Evolutionary conservation across 2,329 filamentous ascomycete species (phyloP).

Genomic region (Monilinia laxa): DNA sequence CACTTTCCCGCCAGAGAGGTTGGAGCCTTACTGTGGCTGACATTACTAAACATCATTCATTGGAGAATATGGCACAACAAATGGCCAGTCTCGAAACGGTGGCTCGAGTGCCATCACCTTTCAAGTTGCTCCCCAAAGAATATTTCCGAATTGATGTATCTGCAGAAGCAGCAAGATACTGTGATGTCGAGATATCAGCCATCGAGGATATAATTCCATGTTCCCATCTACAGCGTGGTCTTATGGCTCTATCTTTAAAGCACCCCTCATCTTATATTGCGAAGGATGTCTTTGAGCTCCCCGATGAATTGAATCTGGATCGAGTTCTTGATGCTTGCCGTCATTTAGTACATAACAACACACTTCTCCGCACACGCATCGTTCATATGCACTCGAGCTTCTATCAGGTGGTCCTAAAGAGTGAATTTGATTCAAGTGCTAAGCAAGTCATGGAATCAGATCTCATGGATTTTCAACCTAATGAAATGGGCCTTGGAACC

Average conservation of each 20-base stretch:
- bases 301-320: constrained; percentile 27
- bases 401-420: constrained; percentile 24
- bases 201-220: constrained; percentile 41
- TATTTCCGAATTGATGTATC: not conserved
- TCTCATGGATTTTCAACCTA: constrained; percentile 26
- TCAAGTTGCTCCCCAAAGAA: not conserved
- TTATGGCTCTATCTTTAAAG: constrained; percentile 41
- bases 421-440: not conserved
- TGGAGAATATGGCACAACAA: constrained; percentile 42
- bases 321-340: constrained; percentile 37
- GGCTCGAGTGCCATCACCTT: not conserved
- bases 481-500: not conserved
- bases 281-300: constrained; percentile 29
- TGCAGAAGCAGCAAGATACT: not conserved
- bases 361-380: constrained; percentile 41
- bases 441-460: constrained; percentile 19
- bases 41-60: constrained; percentile 43
- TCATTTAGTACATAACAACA: constrained; percentile 27
- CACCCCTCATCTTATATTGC: constrained; percentile 40
- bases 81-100: not conserved
- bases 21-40: constrained; percentile 44
- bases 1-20: constrained; percentile 36
- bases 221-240: constrained; percentile 42
- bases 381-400: constrained; percentile 23
- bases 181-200: not conserved